Conservation (phyloP, 1,284 basidiomycete genomes). For the Cystobasidium pallidum region DNA sequence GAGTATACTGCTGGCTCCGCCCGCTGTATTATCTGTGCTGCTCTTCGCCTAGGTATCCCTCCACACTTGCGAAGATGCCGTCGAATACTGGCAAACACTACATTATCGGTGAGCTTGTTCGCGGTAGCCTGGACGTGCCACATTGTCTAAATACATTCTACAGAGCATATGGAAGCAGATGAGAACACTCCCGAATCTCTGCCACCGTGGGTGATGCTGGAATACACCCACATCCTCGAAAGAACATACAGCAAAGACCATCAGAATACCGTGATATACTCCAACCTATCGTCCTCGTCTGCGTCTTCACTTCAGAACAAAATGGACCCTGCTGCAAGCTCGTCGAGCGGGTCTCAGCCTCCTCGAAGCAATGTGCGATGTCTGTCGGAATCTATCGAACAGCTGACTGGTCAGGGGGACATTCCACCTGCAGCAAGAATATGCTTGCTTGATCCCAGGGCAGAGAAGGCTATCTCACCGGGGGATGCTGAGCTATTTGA, state of each 20-base stretch:
- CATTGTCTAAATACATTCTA: neutral
- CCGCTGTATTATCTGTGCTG: too few species aligned
- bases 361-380: slow-evolving; percentile 70
- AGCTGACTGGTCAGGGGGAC: slow-evolving; percentile 57
- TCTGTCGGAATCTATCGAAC: slow-evolving; percentile 63
- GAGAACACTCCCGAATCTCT: slow-evolving; percentile 67
- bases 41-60: too few species aligned
- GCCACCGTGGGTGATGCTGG: slow-evolving; percentile 75
- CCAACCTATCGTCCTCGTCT: slow-evolving; percentile 45
- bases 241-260: slow-evolving; percentile 72
- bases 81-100: slow-evolving; percentile 32
- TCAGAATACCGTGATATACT: slow-evolving; percentile 60
- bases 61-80: slow-evolving; percentile 8
- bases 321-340: slow-evolving; percentile 42
- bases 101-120: slow-evolving; percentile 22
- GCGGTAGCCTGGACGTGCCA: neutral
- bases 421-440: slow-evolving; percentile 60
- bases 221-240: slow-evolving; percentile 51
- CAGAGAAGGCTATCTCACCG: slow-evolving; percentile 68
- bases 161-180: slow-evolving; percentile 96
- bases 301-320: slow-evolving; percentile 48
- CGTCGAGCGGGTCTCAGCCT: slow-evolving; percentile 42
- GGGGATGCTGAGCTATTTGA: slow-evolving; percentile 74
- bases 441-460: slow-evolving; percentile 86
- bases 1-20: too few species aligned